Evolutionary conservation across 345 rosid species (phyloP).

Genomic region (Rhodamnia argentea): DNA sequence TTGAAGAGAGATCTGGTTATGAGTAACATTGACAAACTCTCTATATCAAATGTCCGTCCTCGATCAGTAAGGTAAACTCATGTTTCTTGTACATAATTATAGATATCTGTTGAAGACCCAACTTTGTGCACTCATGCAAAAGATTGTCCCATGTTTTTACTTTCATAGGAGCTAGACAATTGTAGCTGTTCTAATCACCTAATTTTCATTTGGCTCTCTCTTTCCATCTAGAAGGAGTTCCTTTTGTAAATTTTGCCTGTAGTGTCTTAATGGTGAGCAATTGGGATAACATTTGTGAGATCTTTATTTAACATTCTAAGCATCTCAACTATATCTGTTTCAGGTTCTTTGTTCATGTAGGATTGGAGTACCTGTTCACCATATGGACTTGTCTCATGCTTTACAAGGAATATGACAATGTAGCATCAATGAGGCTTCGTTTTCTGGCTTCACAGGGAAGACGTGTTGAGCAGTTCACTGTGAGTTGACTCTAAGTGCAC

Average conservation of each 20-base stretch:
- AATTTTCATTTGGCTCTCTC: neutral
- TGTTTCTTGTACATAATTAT: neutral
- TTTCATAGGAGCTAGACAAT: neutral
- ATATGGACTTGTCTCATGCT: slow-evolving; percentile 89
- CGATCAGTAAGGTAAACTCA: slow-evolving; percentile 48
- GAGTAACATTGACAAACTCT: slow-evolving; percentile 88
- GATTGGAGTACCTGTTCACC: slow-evolving; percentile 71
- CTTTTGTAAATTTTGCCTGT: neutral
- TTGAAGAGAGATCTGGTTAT: slow-evolving; percentile 74
- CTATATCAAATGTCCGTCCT: slow-evolving; percentile 85
- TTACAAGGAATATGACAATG: slow-evolving; percentile 69
- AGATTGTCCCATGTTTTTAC: neutral
- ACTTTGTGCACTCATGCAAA: neutral
- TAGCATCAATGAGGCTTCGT: slow-evolving; percentile 70
- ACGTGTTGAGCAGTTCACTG: slow-evolving; percentile 87
- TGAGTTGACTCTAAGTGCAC: slow-evolving; percentile 21
- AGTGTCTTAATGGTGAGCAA: neutral
- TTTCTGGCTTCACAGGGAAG: slow-evolving; percentile 75
- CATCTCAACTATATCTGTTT: neutral
- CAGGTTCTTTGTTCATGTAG: slow-evolving; percentile 95
- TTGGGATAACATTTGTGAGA: neutral
- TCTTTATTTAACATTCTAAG: neutral
- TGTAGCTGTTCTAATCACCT: neutral
- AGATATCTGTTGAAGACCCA: neutral
- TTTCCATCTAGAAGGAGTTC: neutral